phyloP scores from a whole-genome alignment of 2,329 filamentous ascomycete genomes.

The Massarina eburnea region DNA sequence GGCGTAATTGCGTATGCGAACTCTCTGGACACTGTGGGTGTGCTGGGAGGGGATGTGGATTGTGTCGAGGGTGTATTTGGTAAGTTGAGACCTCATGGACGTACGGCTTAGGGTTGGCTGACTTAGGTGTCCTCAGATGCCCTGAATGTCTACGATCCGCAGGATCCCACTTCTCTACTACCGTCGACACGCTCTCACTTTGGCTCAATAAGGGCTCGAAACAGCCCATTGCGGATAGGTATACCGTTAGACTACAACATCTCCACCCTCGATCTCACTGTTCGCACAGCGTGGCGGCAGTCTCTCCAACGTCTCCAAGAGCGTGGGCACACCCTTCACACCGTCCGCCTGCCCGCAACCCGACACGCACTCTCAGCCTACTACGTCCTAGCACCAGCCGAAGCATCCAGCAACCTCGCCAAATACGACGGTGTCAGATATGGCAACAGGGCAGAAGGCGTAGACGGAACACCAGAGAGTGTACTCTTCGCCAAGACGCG shows the following conservation, averaged over 20 bases:
- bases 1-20: slow-evolving; percentile 92
- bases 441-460: slow-evolving; percentile 60
- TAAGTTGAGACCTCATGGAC: slow-evolving; percentile 6
- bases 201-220: background rate
- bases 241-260: slow-evolving; percentile 83
- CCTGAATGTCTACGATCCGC: slow-evolving; percentile 63
- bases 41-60: slow-evolving; percentile 62
- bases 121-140: slow-evolving; percentile 38
- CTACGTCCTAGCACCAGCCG: slow-evolving; percentile 91
- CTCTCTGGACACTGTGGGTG: slow-evolving; percentile 85
- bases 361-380: slow-evolving; percentile 87
- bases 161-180: slow-evolving; percentile 75
- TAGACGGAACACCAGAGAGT: slow-evolving; percentile 58
- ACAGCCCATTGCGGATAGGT: slow-evolving; percentile 50
- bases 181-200: slow-evolving; percentile 54
- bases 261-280: slow-evolving; percentile 68
- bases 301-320: slow-evolving; percentile 62
- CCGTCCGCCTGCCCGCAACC: slow-evolving; percentile 80
- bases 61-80: slow-evolving; percentile 50
- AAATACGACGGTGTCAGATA: slow-evolving; percentile 98
- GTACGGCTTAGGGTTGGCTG: background rate
- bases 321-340: slow-evolving; percentile 70
- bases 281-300: slow-evolving; percentile 69
- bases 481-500: slow-evolving; percentile 71
- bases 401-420: slow-evolving; percentile 92